phyloP scores from a whole-genome alignment of 345 rosid genomes.

The Citrus cavaleriei region DNA sequence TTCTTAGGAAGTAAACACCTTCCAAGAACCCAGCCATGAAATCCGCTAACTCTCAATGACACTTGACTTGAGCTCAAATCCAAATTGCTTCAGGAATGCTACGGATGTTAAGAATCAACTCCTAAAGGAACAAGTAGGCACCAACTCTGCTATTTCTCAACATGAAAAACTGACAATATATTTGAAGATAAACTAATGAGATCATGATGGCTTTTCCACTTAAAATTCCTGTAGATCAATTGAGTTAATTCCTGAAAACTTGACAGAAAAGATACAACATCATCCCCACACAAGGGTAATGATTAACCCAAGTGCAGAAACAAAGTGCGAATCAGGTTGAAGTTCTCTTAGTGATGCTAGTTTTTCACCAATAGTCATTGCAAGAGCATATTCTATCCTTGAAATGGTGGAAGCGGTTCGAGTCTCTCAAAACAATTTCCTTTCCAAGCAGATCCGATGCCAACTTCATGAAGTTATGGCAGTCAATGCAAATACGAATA shows the following conservation, averaged over 20 bases:
- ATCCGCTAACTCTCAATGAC: too few relatives aligned
- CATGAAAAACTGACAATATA: not conserved
- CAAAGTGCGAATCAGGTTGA: not conserved
- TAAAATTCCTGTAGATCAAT: not conserved
- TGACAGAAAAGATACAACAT: not conserved
- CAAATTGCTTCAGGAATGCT: too few relatives aligned
- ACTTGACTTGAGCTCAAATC: too few relatives aligned
- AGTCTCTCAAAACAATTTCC: conserved; percentile 75
- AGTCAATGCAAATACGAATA: conserved; percentile 76
- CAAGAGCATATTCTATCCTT: conserved; percentile 63
- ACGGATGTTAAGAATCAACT: too few relatives aligned
- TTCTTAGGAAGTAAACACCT: not conserved
- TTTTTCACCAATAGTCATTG: conserved; percentile 72
- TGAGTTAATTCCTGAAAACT: not conserved
- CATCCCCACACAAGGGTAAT: not conserved
- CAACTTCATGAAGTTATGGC: conserved; percentile 88
- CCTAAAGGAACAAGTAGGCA: not conserved
- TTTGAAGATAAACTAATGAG: not conserved
- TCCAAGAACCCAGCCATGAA: too few relatives aligned
- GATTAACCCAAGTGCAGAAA: not conserved
- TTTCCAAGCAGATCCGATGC: conserved; percentile 57
- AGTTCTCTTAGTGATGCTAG: not conserved
- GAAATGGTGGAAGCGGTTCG: conserved; percentile 85
- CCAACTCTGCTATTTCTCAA: not conserved
- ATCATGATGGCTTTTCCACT: not conserved